phyloP scores from a whole-genome alignment of 805 yeast genomes.

The Candida parachauliodes region DNA sequence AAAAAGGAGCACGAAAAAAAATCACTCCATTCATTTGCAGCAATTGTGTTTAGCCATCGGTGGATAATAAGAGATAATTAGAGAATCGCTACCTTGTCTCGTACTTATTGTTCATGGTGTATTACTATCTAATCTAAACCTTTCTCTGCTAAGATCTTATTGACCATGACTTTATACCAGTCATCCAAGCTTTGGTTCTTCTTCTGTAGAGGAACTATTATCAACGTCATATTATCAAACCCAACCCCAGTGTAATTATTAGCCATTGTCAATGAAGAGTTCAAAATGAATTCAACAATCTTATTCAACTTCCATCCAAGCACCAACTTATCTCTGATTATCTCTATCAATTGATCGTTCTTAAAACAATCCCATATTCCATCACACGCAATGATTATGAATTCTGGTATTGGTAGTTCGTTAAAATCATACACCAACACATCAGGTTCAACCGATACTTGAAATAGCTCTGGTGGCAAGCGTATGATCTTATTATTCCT shows the following conservation, averaged over 20 bases:
- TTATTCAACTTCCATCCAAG: slow-evolving; percentile 57
- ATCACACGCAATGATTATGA: slow-evolving; percentile 41
- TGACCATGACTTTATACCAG: slow-evolving; percentile 58
- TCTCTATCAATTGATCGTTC: slow-evolving; percentile 49
- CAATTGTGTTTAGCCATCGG: too few relatives aligned
- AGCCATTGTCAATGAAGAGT: slow-evolving; percentile 67
- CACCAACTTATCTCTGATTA: slow-evolving; percentile 55
- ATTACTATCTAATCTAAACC: slow-evolving; percentile 7
- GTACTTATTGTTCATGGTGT: not conserved
- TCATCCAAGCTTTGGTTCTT: slow-evolving; percentile 39
- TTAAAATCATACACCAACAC: slow-evolving; percentile 33
- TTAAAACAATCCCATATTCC: slow-evolving; percentile 51
- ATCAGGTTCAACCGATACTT: slow-evolving; percentile 44
- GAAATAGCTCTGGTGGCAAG: slow-evolving; percentile 42
- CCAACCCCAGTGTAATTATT: slow-evolving; percentile 75
- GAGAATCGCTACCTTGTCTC: too few relatives aligned
- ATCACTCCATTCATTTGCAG: slow-evolving; percentile 4
- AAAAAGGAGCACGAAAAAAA: not conserved
- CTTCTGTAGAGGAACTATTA: slow-evolving; percentile 62
- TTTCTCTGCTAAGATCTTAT: slow-evolving; percentile 27
- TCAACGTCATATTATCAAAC: slow-evolving; percentile 76
- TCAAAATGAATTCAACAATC: slow-evolving; percentile 56
- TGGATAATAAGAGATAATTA: too few relatives aligned
- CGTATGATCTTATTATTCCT: slow-evolving; percentile 26
- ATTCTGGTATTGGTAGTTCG: slow-evolving; percentile 25